These are phyloP conservation scores for Xanthoconium stramineum DNA, from an alignment of 768 basidiomycete genomes.

Conservation along the genomic window DNA sequence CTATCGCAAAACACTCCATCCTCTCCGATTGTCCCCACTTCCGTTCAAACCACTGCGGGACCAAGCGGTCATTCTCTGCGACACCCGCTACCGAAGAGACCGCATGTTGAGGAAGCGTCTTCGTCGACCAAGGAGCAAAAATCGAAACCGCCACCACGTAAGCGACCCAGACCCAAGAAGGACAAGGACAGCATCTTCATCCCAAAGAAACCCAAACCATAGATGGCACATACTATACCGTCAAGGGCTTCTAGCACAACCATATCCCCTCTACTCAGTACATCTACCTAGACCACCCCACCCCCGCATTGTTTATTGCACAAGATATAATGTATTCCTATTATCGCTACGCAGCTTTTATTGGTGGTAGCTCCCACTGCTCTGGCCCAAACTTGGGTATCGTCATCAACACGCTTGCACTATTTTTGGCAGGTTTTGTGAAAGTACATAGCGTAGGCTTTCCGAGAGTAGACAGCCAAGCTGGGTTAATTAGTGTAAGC, in stretches of 20 bases:
- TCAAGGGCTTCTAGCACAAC: neutral
- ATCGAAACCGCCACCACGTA: slow-evolving; percentile 27
- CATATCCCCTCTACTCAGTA: neutral
- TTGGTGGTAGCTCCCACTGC: slow-evolving; percentile 82
- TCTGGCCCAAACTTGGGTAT: slow-evolving; percentile 84
- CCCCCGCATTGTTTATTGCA: slow-evolving; percentile 5
- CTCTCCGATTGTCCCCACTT: neutral
- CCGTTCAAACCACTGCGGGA: neutral
- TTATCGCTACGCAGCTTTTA: slow-evolving; percentile 22
- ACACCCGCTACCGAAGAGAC: slow-evolving; percentile 21
- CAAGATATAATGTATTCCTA: slow-evolving; percentile 21
- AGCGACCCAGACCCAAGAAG: slow-evolving; percentile 33
- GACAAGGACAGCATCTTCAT: slow-evolving; percentile 52
- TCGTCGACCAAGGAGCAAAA: slow-evolving; percentile 19
- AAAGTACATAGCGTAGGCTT: slow-evolving; percentile 81
- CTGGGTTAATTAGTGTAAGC: slow-evolving; percentile 79
- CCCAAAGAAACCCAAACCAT: slow-evolving; percentile 49
- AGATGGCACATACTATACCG: slow-evolving; percentile 7
- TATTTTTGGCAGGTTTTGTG: slow-evolving; percentile 78
- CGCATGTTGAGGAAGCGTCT: slow-evolving; percentile 15
- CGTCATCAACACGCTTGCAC: slow-evolving; percentile 63
- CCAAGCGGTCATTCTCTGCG: slow-evolving; percentile 8
- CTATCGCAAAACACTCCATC: slow-evolving; percentile 12
- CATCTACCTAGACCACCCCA: slow-evolving; percentile 11
- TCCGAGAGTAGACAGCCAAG: slow-evolving; percentile 83